phyloP scores from a whole-genome alignment of 1,284 basidiomycete genomes.

The Leccinum huronense region DNA sequence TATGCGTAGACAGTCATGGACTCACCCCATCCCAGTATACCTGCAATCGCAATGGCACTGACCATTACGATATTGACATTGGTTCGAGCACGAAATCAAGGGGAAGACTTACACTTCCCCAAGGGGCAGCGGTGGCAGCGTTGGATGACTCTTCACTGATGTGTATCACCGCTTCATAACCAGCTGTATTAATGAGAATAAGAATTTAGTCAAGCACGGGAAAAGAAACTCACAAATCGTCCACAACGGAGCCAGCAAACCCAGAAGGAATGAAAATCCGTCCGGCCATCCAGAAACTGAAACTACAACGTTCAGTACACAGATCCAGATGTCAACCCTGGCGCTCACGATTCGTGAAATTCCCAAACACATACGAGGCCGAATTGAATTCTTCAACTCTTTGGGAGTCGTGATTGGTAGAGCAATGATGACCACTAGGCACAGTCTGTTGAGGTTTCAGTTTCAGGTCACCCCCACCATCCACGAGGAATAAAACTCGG shows the following conservation, averaged over 20 bases:
- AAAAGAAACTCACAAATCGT: neutral
- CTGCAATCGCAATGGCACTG: slow-evolving; percentile 1
- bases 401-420: neutral
- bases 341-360: slow-evolving; percentile 1
- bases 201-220: neutral
- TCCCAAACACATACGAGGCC: slow-evolving; percentile 4
- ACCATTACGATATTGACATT: neutral
- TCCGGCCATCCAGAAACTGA: slow-evolving; percentile 5
- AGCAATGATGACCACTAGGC: neutral
- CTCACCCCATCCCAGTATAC: neutral
- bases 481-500: neutral
- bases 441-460: neutral
- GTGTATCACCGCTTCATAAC: slow-evolving; percentile 1
- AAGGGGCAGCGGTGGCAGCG: neutral
- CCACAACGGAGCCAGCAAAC: neutral
- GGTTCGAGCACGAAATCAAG: neutral
- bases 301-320: neutral
- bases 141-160: slow-evolving; percentile 2
- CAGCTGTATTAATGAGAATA: neutral
- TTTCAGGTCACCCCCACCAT: neutral
- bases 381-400: slow-evolving; percentile 3
- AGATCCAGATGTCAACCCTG: too few species aligned
- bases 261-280: neutral
- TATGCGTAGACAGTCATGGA: neutral
- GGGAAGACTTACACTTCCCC: slow-evolving; percentile 1